phyloP scores from a whole-genome alignment of 495 filamentous ascomycete genomes.

The Sporormia fimetaria region DNA sequence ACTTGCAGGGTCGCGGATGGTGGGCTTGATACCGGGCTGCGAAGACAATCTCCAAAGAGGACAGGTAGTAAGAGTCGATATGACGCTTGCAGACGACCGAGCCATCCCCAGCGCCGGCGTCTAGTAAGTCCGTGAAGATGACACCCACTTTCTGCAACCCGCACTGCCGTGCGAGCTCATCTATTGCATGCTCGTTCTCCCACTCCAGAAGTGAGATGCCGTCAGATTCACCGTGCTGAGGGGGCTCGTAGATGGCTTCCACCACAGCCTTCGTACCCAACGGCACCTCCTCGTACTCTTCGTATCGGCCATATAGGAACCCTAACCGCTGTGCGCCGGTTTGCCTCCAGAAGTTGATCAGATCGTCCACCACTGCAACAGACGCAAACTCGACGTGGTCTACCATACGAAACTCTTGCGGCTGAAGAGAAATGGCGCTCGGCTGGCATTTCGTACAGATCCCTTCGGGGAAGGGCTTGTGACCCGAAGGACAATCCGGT shows the following conservation, averaged over 20 bases:
- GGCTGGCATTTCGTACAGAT: slow-evolving; percentile 99
- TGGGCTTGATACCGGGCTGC: slow-evolving; percentile 76
- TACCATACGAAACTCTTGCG: slow-evolving; percentile 92
- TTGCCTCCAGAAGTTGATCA: slow-evolving; percentile 83
- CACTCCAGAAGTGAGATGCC: slow-evolving; percentile 79
- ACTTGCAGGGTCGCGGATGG: slow-evolving; percentile 84
- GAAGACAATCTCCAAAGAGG: slow-evolving; percentile 84
- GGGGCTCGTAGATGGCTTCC: slow-evolving; percentile 94
- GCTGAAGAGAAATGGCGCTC: slow-evolving; percentile 89
- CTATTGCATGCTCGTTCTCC: slow-evolving; percentile 74
- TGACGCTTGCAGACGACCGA: slow-evolving; percentile 90
- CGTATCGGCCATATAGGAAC: slow-evolving; percentile 82
- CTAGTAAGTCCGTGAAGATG: slow-evolving; percentile 88
- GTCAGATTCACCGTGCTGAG: slow-evolving; percentile 82
- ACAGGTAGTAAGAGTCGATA: slow-evolving; percentile 87
- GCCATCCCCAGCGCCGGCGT: slow-evolving; percentile 68
- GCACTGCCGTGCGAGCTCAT: slow-evolving; percentile 71
- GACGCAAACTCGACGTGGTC: slow-evolving; percentile 95
- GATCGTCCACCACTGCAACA: slow-evolving; percentile 66
- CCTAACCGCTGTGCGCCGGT: slow-evolving; percentile 74
- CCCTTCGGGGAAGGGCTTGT: slow-evolving; percentile 89
- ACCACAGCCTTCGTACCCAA: slow-evolving; percentile 93
- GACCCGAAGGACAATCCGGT: slow-evolving; percentile 81
- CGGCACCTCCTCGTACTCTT: slow-evolving; percentile 86
- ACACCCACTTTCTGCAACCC: slow-evolving; percentile 85